A percentile compares a stretch with the other conserved stretches of the same genome.
Evolutionary conservation across 2,329 filamentous ascomycete genomes (phyloP).

Genomic region (Ophiostoma tasmaniense): DNA sequence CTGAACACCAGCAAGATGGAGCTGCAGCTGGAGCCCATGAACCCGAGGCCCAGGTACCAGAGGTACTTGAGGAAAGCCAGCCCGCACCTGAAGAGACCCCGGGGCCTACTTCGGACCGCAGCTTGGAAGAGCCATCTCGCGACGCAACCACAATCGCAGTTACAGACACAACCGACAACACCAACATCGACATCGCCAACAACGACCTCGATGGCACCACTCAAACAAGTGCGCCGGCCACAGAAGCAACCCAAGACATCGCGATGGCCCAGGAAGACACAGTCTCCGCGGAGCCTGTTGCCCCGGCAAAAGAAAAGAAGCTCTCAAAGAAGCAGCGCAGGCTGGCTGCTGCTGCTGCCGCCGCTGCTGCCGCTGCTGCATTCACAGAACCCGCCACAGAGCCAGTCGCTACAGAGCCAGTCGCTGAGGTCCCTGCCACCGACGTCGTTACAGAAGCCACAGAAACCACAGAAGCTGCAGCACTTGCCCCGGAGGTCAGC

Average conservation of each 20-base stretch:
- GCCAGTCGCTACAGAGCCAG: not conserved
- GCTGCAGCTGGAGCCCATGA: not conserved
- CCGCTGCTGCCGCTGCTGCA: conserved; percentile 7
- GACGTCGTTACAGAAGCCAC: not conserved
- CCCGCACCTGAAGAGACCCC: conserved; percentile 9
- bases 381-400: not conserved
- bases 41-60: not conserved
- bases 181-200: not conserved
- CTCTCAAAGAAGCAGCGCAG: conserved; percentile 18
- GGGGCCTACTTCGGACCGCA: conserved; percentile 14
- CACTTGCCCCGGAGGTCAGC: conserved; percentile 5
- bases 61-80: not conserved
- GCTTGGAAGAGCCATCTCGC: conserved; percentile 13
- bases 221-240: not conserved
- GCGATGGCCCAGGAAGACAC: not conserved
- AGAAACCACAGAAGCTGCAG: not conserved
- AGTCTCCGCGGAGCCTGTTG: not conserved
- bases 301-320: conserved; percentile 13
- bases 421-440: not conserved
- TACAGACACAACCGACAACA: not conserved
- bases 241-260: not conserved
- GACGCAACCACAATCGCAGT: not conserved
- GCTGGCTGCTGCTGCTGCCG: conserved; percentile 16
- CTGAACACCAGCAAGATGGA: not conserved
- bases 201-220: not conserved